Base-by-base conservation (phyloP, 805 yeast species). In the Candida golubevii region DNA sequence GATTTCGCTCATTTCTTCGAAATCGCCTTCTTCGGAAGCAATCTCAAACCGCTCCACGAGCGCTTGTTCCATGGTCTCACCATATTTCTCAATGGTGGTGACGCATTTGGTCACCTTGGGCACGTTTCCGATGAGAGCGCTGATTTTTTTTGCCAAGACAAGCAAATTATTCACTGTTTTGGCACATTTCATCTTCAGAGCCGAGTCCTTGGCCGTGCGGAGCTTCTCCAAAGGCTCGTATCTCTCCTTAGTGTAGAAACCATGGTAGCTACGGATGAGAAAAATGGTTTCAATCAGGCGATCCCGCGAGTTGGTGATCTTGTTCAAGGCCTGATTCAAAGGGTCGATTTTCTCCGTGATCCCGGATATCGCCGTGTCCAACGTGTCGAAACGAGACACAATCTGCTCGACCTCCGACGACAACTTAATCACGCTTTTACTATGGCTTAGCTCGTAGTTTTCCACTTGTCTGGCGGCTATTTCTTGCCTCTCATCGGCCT, bases 31-130 rank as follows among this genome's bases (percentile, higher is more conserved):
- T 45, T 80, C 78, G 53, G 85, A 86, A n/a, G 88, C 88, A 23
- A 75, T 71, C 54, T 83, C 85, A 54, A 91, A 91, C 44, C 78
- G 77, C 34, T 77, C 78, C 41, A 91, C 67, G 43, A 90, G 67
- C 28, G 78, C 76, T 40, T 75, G 75, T 60, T 91, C 98, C 78
- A 91, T 80, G 36, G 67, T 67, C 51, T 86, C 88, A 10, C 95
- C 83, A 59, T 80, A 85, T 53, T 81, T 77, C 57, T 83, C 83
- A 36, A 91, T 83, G 14, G 73, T 41, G 27, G 44, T 39, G 1
- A 66, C 67, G 51, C 74, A 67, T 39, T 63, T 62, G 13, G 54
- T 42, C 7, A 73, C 68, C 38, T 69, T 72, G 9, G 79, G 72
- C 8, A 82, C 58, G 3, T 79, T 69, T 11, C 56, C 56, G 4